A percentile compares a stretch with the other conserved stretches of the same genome.
phyloP scores from a whole-genome alignment of 768 basidiomycete genomes.

The Daedalea quercina region DNA sequence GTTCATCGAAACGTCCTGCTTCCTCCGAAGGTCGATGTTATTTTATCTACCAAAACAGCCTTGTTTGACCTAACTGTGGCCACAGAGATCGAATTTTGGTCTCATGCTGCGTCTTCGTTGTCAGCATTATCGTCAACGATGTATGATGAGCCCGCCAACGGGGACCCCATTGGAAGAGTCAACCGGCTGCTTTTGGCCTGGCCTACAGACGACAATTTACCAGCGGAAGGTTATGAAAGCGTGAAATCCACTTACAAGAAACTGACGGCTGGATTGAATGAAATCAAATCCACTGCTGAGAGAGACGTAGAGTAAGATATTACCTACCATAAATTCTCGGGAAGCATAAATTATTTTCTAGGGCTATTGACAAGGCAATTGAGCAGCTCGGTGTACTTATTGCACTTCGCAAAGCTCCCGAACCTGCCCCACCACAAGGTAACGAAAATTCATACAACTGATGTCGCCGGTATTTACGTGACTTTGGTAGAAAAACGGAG shows the following conservation, averaged over 20 bases:
- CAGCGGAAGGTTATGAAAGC: conserved; percentile 59
- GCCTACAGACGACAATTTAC: conserved; percentile 64
- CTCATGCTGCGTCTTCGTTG: conserved; percentile 56
- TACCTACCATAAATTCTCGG: not conserved
- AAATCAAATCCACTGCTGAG: conserved; percentile 52
- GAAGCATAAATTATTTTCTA: conserved; percentile 21
- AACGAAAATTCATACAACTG: too few species aligned
- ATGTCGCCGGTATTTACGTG: not conserved
- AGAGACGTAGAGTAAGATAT: conserved; percentile 55
- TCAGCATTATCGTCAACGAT: conserved; percentile 42
- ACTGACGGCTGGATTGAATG: conserved; percentile 52
- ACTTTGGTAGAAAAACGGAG: conserved; percentile 56
- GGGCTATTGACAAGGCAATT: conserved; percentile 65
- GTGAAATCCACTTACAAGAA: conserved; percentile 61
- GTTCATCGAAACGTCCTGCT: conserved; percentile 53
- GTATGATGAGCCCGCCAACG: conserved; percentile 40
- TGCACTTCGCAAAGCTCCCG: conserved; percentile 67
- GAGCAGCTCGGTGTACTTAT: conserved; percentile 66
- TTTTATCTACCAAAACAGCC: not conserved
- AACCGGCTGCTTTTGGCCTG: conserved; percentile 67
- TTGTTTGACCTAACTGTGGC: not conserved
- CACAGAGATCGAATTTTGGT: conserved; percentile 73
- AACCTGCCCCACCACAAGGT: conserved; percentile 54
- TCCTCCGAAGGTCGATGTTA: conserved; percentile 62
- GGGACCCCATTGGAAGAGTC: conserved; percentile 62